phyloP scores from a whole-genome alignment of 2,329 filamentous ascomycete genomes.

The Didymella keratinophila region DNA sequence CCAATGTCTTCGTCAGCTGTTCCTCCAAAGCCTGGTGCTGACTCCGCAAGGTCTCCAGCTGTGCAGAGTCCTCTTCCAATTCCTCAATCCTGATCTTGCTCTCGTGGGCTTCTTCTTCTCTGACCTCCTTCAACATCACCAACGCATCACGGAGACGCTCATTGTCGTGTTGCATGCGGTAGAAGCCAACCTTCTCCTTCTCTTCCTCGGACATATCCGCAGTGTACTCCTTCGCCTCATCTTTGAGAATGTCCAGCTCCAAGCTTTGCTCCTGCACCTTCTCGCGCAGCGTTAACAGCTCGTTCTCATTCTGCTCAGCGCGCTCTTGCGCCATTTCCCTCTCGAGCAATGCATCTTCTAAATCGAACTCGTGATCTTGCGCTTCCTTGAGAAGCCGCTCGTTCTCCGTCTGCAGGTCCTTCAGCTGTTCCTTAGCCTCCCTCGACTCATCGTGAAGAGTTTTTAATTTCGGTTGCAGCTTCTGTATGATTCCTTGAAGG shows the following conservation, averaged over 20 bases:
- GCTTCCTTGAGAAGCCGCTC: slow-evolving; percentile 76
- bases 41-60: slow-evolving; percentile 55
- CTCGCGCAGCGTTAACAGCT: slow-evolving; percentile 77
- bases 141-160: slow-evolving; percentile 87
- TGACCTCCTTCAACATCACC: slow-evolving; percentile 83
- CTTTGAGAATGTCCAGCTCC: slow-evolving; percentile 84
- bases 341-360: slow-evolving; percentile 89
- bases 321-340: slow-evolving; percentile 96
- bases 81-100: slow-evolving; percentile 63
- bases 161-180: slow-evolving; percentile 90
- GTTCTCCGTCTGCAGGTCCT: slow-evolving; percentile 72
- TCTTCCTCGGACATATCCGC: slow-evolving; percentile 90
- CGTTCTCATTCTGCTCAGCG: slow-evolving; percentile 80
- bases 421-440: slow-evolving; percentile 73
- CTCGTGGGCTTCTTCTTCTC: slow-evolving; percentile 83
- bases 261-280: slow-evolving; percentile 85
- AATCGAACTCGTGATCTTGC: slow-evolving; percentile 81
- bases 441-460: slow-evolving; percentile 79
- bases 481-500: slow-evolving; percentile 86
- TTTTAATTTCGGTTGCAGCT: slow-evolving; percentile 87
- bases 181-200: slow-evolving; percentile 82
- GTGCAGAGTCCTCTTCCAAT: slow-evolving; percentile 45
- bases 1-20: slow-evolving; percentile 75
- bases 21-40: slow-evolving; percentile 75
- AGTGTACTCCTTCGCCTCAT: slow-evolving; percentile 85